A percentile compares a stretch with the other conserved stretches of the same genome.
phyloP scores from a whole-genome alignment of 1,284 basidiomycete species.

The Cystobasidiaceae sp. region DNA sequence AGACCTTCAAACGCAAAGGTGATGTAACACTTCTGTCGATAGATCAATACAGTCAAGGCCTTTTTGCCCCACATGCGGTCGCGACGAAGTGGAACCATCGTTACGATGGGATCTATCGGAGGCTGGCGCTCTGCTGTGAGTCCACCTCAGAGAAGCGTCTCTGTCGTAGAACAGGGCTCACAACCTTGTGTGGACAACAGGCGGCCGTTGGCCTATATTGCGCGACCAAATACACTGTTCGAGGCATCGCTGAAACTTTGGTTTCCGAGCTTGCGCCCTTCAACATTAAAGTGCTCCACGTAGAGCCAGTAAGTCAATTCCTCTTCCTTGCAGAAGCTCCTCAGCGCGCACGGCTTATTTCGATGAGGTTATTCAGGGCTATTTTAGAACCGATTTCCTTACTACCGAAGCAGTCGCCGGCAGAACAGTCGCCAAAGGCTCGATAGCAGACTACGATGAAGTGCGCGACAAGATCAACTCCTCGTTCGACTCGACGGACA shows the following conservation, averaged over 20 bases:
- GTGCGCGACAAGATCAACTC: constrained; percentile 8
- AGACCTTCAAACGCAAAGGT: too few relatives aligned
- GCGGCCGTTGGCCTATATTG: neutral
- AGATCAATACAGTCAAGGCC: constrained; percentile 36
- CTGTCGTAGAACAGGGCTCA: neutral
- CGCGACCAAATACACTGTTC: neutral
- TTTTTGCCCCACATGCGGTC: constrained; percentile 42
- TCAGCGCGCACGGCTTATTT: neutral
- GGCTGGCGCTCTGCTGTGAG: neutral
- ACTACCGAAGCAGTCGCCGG: neutral
- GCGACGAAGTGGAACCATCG: constrained; percentile 37
- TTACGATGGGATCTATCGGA: constrained; percentile 24
- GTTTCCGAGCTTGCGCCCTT: neutral
- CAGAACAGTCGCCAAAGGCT: neutral
- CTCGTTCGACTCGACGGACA: constrained; percentile 36
- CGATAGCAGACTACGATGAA: constrained; percentile 22
- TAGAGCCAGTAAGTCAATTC: constrained; percentile 1
- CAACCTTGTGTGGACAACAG: neutral
- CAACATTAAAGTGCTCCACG: neutral
- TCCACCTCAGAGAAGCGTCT: too few relatives aligned
- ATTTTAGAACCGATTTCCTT: constrained; percentile 6
- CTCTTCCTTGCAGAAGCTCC: neutral
- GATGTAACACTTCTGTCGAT: neutral
- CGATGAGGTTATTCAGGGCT: too few relatives aligned
- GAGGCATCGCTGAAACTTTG: neutral